A percentile compares a stretch with the other conserved stretches of the same genome.
Evolutionary conservation across 2,329 filamentous ascomycete genomes (phyloP).

Genomic region (Clarireedia monteithiana): DNA sequence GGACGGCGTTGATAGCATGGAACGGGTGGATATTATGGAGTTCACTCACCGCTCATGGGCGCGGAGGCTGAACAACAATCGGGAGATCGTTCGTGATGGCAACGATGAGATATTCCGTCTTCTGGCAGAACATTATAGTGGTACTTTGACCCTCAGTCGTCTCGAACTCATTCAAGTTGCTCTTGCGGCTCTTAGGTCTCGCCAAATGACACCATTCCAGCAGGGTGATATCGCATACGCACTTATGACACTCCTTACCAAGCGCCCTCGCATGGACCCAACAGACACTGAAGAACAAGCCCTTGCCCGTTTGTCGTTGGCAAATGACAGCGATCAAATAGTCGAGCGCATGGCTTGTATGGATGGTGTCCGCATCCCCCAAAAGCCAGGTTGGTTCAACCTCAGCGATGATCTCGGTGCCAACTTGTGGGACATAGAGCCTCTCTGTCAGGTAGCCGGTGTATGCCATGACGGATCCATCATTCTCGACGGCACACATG

Average conservation of each 20-base stretch:
- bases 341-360: conserved; percentile 28
- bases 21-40: conserved; percentile 10
- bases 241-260: conserved; percentile 27
- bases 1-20: conserved; percentile 1
- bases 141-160: conserved; percentile 3
- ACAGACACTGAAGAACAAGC: conserved; percentile 27
- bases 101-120: conserved; percentile 10
- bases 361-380: conserved; percentile 1
- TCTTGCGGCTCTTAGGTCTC: conserved; percentile 6
- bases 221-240: conserved; percentile 28
- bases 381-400: conserved; percentile 17
- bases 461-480: conserved; percentile 27
- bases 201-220: conserved; percentile 6
- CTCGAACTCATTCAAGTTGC: conserved; percentile 7
- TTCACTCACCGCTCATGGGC: conserved; percentile 10
- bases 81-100: conserved; percentile 1
- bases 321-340: conserved; percentile 29
- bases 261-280: conserved; percentile 21
- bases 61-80: neutral
- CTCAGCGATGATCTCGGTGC: conserved; percentile 22
- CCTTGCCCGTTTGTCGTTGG: conserved; percentile 27
- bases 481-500: conserved; percentile 27
- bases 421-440: conserved; percentile 30
- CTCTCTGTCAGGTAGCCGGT: conserved; percentile 28
- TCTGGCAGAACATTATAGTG: conserved; percentile 7